Conservation (phyloP, 768 basidiomycete genomes). For the Amanita thiersii region DNA sequence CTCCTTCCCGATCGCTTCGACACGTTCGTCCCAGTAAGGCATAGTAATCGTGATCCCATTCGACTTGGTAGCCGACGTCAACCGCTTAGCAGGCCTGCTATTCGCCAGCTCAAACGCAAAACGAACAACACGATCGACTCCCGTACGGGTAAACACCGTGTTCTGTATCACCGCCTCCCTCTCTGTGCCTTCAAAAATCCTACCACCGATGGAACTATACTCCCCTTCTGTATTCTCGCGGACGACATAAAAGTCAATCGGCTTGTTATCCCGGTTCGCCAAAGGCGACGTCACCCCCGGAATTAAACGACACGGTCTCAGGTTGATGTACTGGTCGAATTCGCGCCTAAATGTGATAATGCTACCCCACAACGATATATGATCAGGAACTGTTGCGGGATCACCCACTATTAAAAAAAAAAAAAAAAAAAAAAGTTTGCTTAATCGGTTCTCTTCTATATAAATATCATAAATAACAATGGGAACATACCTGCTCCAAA, state of each 20-base stretch:
- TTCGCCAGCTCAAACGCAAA: slow-evolving; percentile 48
- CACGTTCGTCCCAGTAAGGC: slow-evolving; percentile 40
- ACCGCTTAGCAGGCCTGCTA: slow-evolving; percentile 36
- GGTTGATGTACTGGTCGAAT: slow-evolving; percentile 43
- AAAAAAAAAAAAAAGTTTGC: slow-evolving; percentile 12
- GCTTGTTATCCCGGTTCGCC: slow-evolving; percentile 28
- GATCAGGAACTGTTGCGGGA: slow-evolving; percentile 43
- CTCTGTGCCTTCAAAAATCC: slow-evolving; percentile 31
- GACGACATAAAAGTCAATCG: slow-evolving; percentile 46
- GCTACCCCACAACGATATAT: slow-evolving; percentile 49
- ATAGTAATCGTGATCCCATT: slow-evolving; percentile 42
- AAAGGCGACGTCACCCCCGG: slow-evolving; percentile 39
- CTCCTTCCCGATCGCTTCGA: slow-evolving; percentile 39
- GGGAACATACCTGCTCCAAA: slow-evolving; percentile 34
- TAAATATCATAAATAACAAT: slow-evolving; percentile 12
- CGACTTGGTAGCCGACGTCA: slow-evolving; percentile 47
- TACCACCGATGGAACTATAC: slow-evolving; percentile 41
- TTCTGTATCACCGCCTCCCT: slow-evolving; percentile 35
- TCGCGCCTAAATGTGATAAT: slow-evolving; percentile 42
- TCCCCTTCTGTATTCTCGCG: slow-evolving; percentile 53
- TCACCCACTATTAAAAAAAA: slow-evolving; percentile 29
- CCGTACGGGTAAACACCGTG: slow-evolving; percentile 40
- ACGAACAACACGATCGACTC: slow-evolving; percentile 39
- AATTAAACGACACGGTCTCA: slow-evolving; percentile 40
- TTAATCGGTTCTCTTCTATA: not conserved